These are phyloP conservation scores for Apiospora marii DNA, from an alignment of 2,329 filamentous ascomycete species.

Conservation along the genomic window DNA sequence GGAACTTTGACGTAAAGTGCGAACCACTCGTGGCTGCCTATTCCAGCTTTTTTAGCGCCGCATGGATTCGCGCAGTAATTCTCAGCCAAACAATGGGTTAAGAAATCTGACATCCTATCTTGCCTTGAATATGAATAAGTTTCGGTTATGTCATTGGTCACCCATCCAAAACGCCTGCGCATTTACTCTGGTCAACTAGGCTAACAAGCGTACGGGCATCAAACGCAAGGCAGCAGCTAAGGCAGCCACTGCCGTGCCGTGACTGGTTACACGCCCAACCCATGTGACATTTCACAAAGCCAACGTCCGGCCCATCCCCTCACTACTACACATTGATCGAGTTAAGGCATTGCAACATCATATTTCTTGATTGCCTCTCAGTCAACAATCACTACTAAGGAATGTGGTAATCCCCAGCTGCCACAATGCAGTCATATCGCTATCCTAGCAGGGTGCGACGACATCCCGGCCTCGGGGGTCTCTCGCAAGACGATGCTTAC, in stretches of 20 bases:
- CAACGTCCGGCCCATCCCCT: background rate
- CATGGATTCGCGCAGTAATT: too few relatives aligned
- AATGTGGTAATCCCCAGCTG: background rate
- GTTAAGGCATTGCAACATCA: background rate
- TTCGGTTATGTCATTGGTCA: background rate
- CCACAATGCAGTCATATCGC: background rate
- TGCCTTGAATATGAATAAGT: background rate
- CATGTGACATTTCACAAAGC: background rate
- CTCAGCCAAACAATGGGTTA: too few relatives aligned
- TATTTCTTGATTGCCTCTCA: background rate
- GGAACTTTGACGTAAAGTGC: too few relatives aligned
- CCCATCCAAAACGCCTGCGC: background rate
- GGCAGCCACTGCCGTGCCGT: background rate
- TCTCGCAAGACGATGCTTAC: background rate
- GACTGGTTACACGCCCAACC: background rate
- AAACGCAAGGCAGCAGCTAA: constrained; percentile 4
- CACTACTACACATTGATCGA: background rate
- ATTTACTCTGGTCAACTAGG: background rate
- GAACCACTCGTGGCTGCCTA: too few relatives aligned
- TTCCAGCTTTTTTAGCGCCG: too few relatives aligned
- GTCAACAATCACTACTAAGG: background rate
- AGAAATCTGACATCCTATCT: background rate
- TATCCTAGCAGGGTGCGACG: background rate
- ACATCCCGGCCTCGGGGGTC: background rate
- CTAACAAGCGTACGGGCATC: background rate